phyloP scores from a whole-genome alignment of 345 rosid genomes.

The Linum trigynum region DNA sequence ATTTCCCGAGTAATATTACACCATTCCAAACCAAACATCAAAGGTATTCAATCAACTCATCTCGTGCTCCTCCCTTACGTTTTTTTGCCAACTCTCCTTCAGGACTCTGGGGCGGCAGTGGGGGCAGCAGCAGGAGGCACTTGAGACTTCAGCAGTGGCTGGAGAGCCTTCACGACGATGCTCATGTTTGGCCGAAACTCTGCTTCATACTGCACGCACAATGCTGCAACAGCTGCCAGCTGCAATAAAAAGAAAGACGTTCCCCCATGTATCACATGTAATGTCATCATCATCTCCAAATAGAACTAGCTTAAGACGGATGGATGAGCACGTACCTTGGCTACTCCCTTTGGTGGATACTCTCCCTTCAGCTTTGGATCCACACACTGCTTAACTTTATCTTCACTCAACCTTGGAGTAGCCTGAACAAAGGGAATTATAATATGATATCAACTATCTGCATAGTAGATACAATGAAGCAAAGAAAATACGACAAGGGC shows the following conservation, averaged over 20 bases:
- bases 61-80: no score
- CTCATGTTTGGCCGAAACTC: conserved; percentile 98
- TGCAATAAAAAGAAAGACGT: conserved; percentile 16
- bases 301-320: not conserved
- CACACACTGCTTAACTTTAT: conserved; percentile 13
- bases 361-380: conserved; percentile 13
- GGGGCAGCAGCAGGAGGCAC: conserved; percentile 3
- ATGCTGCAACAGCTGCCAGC: conserved; percentile 98
- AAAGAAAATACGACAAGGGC: not conserved
- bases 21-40: no score
- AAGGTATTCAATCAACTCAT: no score
- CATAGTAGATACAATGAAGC: not conserved
- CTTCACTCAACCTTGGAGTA: conserved; percentile 15
- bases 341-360: conserved; percentile 12
- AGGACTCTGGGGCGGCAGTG: not conserved
- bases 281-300: not conserved
- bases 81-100: not conserved
- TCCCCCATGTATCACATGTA: not conserved
- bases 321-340: conserved; percentile 1
- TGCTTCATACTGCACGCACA: conserved; percentile 94
- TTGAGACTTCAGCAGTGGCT: conserved; percentile 60
- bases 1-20: no score
- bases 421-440: conserved; percentile 10
- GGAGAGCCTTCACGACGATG: conserved; percentile 93
- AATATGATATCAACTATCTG: no score